These are phyloP conservation scores for Acrocalymma vagum DNA, from an alignment of 2,329 filamentous ascomycete species.

Conservation along the genomic window DNA sequence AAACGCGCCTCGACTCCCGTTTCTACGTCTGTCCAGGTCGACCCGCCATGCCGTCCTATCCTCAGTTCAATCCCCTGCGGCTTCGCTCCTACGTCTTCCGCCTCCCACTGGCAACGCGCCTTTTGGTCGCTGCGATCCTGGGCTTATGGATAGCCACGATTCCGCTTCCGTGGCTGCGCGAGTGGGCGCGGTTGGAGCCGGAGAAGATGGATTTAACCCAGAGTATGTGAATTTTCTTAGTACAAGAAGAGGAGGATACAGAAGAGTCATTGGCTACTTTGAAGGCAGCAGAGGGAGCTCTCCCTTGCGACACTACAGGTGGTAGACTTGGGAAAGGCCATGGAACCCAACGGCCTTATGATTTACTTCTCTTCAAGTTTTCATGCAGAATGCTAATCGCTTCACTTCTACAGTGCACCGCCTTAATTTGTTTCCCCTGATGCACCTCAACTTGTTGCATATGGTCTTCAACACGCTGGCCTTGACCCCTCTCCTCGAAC, in stretches of 20 bases:
- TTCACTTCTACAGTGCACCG: conserved; percentile 74
- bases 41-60: conserved; percentile 52
- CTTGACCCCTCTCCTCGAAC: conserved; percentile 86
- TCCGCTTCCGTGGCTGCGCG: conserved; percentile 74
- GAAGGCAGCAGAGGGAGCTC: conserved; percentile 1
- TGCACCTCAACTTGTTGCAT: conserved; percentile 85
- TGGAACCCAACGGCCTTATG: too few relatives aligned
- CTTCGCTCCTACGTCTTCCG: conserved; percentile 83
- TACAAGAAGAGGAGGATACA: conserved; percentile 7
- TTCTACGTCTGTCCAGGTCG: conserved; percentile 19
- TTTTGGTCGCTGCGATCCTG: conserved; percentile 72
- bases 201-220: conserved; percentile 74
- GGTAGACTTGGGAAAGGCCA: not conserved
- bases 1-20: conserved; percentile 20
- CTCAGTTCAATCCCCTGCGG: conserved; percentile 74
- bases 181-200: conserved; percentile 83
- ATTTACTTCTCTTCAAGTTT: too few relatives aligned
- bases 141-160: conserved; percentile 74
- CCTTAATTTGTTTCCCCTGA: conserved; percentile 88
- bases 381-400: conserved; percentile 27
- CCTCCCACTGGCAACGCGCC: conserved; percentile 86
- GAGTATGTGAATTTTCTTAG: conserved; percentile 62
- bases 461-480: conserved; percentile 80
- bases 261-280: conserved; percentile 1
- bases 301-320: not conserved